Evolutionary conservation across 352 stramenopile genomes (phyloP).

Genomic region (Paralagenidium karlingii): DNA sequence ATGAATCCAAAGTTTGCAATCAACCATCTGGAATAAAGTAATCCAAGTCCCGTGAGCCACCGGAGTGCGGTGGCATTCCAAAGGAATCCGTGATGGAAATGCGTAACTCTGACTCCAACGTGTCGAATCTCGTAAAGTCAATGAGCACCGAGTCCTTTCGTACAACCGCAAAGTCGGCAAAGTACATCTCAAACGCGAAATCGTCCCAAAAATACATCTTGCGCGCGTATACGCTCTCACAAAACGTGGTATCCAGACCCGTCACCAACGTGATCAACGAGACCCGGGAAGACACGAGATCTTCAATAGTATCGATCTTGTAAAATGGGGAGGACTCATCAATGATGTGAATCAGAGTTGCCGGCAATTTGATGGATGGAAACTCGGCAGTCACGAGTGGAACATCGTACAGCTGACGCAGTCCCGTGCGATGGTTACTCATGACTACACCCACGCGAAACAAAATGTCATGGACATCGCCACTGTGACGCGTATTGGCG

Average conservation of each 20-base stretch:
- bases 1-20: too few relatives aligned
- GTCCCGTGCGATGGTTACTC: conserved; percentile 43
- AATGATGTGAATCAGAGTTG: conserved; percentile 74
- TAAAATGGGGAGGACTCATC: conserved; percentile 68
- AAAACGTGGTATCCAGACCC: conserved; percentile 76
- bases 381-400: conserved; percentile 65
- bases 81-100: too few relatives aligned
- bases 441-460: conserved; percentile 76
- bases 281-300: conserved; percentile 58
- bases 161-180: conserved; percentile 64
- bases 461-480: conserved; percentile 72
- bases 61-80: too few relatives aligned
- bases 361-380: conserved; percentile 71
- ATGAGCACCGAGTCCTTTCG: conserved; percentile 48
- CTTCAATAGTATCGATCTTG: conserved; percentile 54
- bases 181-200: conserved; percentile 69
- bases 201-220: conserved; percentile 85
- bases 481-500: conserved; percentile 63
- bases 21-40: too few relatives aligned
- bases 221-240: conserved; percentile 73
- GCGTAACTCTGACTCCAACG: too few relatives aligned
- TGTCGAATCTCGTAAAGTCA: conserved; percentile 64
- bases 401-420: conserved; percentile 76
- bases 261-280: conserved; percentile 68
- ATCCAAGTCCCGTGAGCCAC: too few relatives aligned